Evolutionary conservation across 208 protist genomes (phyloP).

Genomic region (Trichomonas tenax): DNA sequence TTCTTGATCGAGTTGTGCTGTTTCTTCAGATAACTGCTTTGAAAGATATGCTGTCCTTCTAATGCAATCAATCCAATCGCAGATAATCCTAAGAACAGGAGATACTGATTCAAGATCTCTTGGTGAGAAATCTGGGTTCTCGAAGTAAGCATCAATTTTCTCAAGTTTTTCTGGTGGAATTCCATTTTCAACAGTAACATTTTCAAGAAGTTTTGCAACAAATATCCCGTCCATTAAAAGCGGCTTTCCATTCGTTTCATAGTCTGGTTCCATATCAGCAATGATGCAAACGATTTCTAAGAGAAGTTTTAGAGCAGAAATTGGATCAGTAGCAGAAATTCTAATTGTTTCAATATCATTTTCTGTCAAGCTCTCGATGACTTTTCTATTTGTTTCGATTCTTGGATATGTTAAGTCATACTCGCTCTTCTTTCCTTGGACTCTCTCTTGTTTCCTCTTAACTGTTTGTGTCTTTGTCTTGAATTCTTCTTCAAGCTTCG

Average conservation of each 20-base stretch:
- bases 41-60: background rate
- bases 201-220: background rate
- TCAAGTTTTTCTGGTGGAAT: background rate
- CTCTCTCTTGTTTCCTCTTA: background rate
- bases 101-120: background rate
- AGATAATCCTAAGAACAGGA: background rate
- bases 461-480: background rate
- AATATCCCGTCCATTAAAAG: background rate
- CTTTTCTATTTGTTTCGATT: background rate
- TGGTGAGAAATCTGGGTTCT: background rate
- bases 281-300: background rate
- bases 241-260: background rate
- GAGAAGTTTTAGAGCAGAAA: background rate
- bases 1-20: background rate
- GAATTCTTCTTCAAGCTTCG: background rate
- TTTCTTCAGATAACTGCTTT: background rate
- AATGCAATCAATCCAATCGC: background rate
- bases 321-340: background rate
- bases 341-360: slow-evolving; percentile 4
- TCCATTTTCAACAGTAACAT: background rate
- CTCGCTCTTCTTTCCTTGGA: background rate
- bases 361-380: background rate
- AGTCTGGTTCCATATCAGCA: background rate
- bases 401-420: background rate
- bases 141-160: background rate